Evolutionary conservation across 1,284 basidiomycete genomes (phyloP), one percentile per base, ranked within the genome.

Genomic region (Trichosporon sp.): DNA sequence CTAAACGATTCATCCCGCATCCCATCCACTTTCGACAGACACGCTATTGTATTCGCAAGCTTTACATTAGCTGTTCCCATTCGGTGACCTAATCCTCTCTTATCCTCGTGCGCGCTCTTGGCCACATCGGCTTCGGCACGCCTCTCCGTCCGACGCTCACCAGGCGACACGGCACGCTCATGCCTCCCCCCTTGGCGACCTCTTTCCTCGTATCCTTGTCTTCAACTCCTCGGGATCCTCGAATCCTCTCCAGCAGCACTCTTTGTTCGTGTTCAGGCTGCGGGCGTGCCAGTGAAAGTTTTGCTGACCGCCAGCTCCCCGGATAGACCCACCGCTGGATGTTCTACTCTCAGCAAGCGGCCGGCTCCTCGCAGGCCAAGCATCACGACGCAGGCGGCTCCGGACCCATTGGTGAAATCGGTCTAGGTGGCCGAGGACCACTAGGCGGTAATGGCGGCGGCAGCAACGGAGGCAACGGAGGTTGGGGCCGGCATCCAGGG

Each of bases 281-380:
- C 31, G 6, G n/a, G 62, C 65, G 34, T 27, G 9, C 23, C n/a
- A 21, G n/a, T 53, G 32, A 18, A 70, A 31, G 21, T 63, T 35
- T 65, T 62, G 53, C 64, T 65, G 35, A 68, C 32, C 64, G 3
- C 51, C 38, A 68, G 67, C 35, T 44, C 63, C 53, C 34, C 67
- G 56, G 65, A 66, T 69, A 65, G 44, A 60, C 62, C 47, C 73
- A 63, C 69, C 68, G 51, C 71, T 75, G 71, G 68, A 79, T 79
- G 77, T 79, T 77, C 72, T 77, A 77, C 63, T 74, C 74, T 67
- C 73, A 75, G 68, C 70, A 75, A 65, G 70, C 77, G 64, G 68
- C 72, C 70, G 70, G 74, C 32, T 70, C 75, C 42, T 71, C 74
- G 66, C 70, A 70, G 68, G 73, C 73, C 65, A 79, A 79, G 70